Evolutionary conservation across 1,139 yeast species (phyloP), one percentile per base, ranked within the genome.

Genomic region (Pichia sp.): DNA sequence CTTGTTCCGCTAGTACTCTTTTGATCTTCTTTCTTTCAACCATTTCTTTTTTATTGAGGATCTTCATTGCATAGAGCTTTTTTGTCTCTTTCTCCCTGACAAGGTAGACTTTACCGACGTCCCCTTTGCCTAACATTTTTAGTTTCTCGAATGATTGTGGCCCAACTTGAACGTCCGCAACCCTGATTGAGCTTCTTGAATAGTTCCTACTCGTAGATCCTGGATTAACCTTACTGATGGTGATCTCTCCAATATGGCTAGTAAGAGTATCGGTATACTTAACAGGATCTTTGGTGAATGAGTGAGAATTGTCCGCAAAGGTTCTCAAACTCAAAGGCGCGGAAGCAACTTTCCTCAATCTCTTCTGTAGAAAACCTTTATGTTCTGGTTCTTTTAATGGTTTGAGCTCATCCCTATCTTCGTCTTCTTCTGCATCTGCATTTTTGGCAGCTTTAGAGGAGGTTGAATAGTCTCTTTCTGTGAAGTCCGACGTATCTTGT

Each of bases 1-100:
- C 97, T 59, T 91, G 97, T 58, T 93, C 99, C 0, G 97, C 96
- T 42, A 91, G 64, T 1, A 94, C 96, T 36, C 98, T 70, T 55
- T 91, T 91, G 52, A 91, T 85, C 57, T 93, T 93, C 60, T 91
- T 88, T 51, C 98, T 70, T 56, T 86, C 83, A 47, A 91, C 81
- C 96, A 93, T 91, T 57, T 91, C 98, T 50, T 78, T 76, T 56
- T 93, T 93, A 55, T 77, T 78, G 40, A 91, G 66, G 4, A 91
- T 87, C 55, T 93, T 93, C 88, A 93, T 82, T 10, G 98, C 99
- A 56, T 80, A 91, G 21, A 88, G 61, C 49, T 77, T 76, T 48
- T 79, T 75, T 3, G 88, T 68, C 31, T 67, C 64, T 56, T 82
- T 85, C 52, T 93, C 96, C 39, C 84, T 73, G 5, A 91, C 98